Percentiles rank a stretch among this genome's conserved stretches.
phyloP scores from a whole-genome alignment of 2,329 filamentous ascomycete species.

The Venturia asperata region DNA sequence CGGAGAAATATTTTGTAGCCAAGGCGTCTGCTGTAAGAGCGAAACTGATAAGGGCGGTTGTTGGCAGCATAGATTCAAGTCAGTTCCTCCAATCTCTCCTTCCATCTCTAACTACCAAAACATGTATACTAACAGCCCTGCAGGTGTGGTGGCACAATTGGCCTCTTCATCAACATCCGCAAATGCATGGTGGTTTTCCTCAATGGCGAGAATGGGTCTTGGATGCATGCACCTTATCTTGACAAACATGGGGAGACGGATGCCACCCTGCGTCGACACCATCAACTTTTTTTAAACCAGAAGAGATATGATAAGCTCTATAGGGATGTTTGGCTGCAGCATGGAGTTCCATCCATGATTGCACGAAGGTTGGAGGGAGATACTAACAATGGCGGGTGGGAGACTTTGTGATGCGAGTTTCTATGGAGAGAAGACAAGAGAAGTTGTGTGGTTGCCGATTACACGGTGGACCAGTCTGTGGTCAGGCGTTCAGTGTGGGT shows the following conservation, averaged over 20 bases:
- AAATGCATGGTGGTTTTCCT: constrained; percentile 91
- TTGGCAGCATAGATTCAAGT: constrained; percentile 84
- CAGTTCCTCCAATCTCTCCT: constrained; percentile 34
- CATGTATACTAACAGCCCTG: constrained; percentile 5
- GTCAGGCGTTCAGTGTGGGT: neutral
- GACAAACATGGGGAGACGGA: constrained; percentile 95
- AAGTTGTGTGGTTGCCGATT: neutral
- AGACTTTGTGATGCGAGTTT: constrained; percentile 48
- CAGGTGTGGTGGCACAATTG: constrained; percentile 81
- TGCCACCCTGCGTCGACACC: constrained; percentile 73
- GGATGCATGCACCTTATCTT: constrained; percentile 82
- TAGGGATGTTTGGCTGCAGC: constrained; percentile 76
- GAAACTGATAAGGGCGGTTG: constrained; percentile 64
- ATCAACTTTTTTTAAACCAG: constrained; percentile 88
- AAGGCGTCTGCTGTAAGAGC: constrained; percentile 83
- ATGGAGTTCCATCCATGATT: constrained; percentile 83
- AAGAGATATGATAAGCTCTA: constrained; percentile 86
- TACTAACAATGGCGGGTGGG: constrained; percentile 96
- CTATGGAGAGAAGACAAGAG: neutral
- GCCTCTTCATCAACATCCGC: constrained; percentile 93
- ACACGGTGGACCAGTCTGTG: neutral
- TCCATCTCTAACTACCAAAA: neutral
- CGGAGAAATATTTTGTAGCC: constrained; percentile 92
- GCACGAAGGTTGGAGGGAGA: constrained; percentile 86
- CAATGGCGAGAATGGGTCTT: constrained; percentile 74